These are phyloP conservation scores for Mortierella sp. DNA, from an alignment of 371 early-diverging fungal species.

Conservation along the genomic window DNA sequence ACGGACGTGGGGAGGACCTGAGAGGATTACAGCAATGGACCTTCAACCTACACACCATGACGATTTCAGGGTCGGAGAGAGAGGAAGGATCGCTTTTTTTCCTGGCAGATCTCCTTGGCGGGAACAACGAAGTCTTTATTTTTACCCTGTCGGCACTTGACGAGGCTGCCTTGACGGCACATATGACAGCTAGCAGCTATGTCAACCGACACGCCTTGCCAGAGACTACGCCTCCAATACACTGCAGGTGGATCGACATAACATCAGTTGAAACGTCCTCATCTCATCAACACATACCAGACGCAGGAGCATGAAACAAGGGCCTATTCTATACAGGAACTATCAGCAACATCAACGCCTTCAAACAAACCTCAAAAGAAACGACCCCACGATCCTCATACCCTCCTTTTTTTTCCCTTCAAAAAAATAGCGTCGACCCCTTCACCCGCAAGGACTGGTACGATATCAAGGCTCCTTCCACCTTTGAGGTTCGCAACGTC, in stretches of 20 bases:
- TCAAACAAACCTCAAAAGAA: not conserved
- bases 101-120: not conserved
- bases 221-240: not conserved
- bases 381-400: slow-evolving; percentile 22
- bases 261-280: not conserved
- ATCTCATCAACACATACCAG: not conserved
- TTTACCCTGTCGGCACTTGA: not conserved
- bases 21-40: slow-evolving; percentile 4
- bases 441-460: slow-evolving; percentile 99
- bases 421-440: slow-evolving; percentile 64
- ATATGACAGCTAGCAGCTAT: not conserved
- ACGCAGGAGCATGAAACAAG: not conserved
- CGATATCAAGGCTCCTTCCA: slow-evolving; percentile 98
- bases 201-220: not conserved
- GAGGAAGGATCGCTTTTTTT: not conserved
- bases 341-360: not conserved
- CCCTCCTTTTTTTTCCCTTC: not conserved
- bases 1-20: not conserved
- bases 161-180: not conserved
- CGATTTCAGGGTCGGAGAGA: slow-evolving; percentile 5
- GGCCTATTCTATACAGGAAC: not conserved
- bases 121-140: not conserved
- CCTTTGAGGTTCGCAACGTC: slow-evolving; percentile 94
- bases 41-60: not conserved
- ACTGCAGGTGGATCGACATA: not conserved